Percentiles rank a stretch among this genome's conserved stretches.
phyloP scores from a whole-genome alignment of 2,329 filamentous ascomycete genomes.

The Magnaporthiopsis incrustans region DNA sequence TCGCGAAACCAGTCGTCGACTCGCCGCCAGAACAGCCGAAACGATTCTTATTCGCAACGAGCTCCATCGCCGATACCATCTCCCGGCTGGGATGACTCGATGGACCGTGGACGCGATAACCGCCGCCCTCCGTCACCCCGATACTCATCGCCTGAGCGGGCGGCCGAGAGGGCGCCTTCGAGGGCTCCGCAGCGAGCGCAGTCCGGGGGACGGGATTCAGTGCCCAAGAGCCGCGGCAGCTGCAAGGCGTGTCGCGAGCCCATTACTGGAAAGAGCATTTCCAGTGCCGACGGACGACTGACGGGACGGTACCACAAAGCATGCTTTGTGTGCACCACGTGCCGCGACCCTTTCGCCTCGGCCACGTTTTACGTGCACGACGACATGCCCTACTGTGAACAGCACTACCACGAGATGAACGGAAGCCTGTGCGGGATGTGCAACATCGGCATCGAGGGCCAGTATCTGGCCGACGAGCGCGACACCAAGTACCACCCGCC shows the following conservation, averaged over 20 bases:
- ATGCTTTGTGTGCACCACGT: conserved; percentile 88
- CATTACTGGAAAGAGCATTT: conserved; percentile 87
- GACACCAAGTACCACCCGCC: conserved; percentile 75
- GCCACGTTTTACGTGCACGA: conserved; percentile 87
- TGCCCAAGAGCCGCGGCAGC: conserved; percentile 52
- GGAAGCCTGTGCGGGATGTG: conserved; percentile 77
- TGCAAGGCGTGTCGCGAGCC: conserved; percentile 74
- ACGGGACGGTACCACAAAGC: conserved; percentile 92
- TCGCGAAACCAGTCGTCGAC: conserved; percentile 1
- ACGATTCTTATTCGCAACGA: conserved; percentile 13
- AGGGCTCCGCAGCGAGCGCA: conserved; percentile 29
- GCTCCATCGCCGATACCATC: conserved; percentile 14
- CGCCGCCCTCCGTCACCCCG: conserved; percentile 7
- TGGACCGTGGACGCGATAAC: background rate
- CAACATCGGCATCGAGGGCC: conserved; percentile 80
- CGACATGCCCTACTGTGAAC: conserved; percentile 83
- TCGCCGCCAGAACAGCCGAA: conserved; percentile 9
- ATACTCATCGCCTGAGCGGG: conserved; percentile 5
- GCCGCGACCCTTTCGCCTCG: conserved; percentile 71
- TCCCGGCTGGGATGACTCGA: conserved; percentile 11
- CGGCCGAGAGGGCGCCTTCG: background rate
- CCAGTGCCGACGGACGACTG: conserved; percentile 83
- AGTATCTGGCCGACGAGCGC: conserved; percentile 78
- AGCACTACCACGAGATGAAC: conserved; percentile 88
- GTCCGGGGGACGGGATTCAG: conserved; percentile 17